Evolutionary conservation across 371 early-diverging fungal genomes (phyloP).

Genomic region (Mortierella polycephala): DNA sequence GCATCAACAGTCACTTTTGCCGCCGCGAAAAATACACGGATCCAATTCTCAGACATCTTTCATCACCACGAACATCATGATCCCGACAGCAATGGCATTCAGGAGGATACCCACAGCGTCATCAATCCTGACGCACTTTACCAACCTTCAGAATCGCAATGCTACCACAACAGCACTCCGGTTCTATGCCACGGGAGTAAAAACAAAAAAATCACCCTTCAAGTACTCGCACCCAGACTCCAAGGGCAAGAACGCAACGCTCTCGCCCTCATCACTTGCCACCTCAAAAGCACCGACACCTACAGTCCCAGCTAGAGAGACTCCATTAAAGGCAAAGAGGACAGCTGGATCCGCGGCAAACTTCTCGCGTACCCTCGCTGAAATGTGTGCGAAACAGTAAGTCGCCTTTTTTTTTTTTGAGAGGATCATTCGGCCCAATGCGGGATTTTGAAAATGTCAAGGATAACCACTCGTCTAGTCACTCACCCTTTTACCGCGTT

Average conservation of each 20-base stretch:
- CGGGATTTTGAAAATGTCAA: no score
- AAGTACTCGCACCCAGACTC: conserved; percentile 42
- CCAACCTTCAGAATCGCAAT: neutral
- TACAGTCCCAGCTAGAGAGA: conserved; percentile 8
- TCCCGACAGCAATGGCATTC: neutral
- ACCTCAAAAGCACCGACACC: conserved; percentile 4
- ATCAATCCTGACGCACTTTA: neutral
- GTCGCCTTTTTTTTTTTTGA: neutral
- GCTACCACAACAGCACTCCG: neutral
- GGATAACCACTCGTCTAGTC: no score
- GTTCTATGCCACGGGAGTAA: conserved; percentile 17
- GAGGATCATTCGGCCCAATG: neutral
- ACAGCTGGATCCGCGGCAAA: conserved; percentile 12
- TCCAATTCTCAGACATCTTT: no score
- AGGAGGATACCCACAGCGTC: conserved; percentile 5
- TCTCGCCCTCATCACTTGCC: conserved; percentile 31
- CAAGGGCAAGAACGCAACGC: conserved; percentile 25
- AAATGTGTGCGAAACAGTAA: conserved; percentile 52
- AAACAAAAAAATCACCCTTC: conserved; percentile 35
- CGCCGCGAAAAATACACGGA: no score
- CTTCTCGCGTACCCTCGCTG: conserved; percentile 41
- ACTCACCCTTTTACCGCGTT: neutral
- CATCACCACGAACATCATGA: no score
- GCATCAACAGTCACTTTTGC: no score
- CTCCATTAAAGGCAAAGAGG: conserved; percentile 10